Percentiles rank a stretch among this genome's conserved stretches.
Evolutionary conservation across 257 asterid species (phyloP).

Genomic region (Prunella vulgaris): DNA sequence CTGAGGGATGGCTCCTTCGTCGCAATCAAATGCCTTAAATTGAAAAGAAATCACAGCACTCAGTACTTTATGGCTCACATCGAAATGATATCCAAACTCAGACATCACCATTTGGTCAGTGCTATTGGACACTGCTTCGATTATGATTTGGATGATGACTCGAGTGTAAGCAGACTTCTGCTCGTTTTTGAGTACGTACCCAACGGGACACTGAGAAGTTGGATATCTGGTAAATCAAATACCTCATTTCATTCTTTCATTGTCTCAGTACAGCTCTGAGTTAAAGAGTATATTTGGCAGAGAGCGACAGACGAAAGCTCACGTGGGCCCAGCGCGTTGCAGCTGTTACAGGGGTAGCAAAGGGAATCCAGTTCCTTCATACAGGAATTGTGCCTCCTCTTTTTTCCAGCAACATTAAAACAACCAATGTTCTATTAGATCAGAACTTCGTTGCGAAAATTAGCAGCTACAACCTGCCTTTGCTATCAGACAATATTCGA

Average conservation of each 20-base stretch:
- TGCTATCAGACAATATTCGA: constrained; percentile 47
- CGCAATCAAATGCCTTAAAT: constrained; percentile 62
- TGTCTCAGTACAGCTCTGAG: background rate
- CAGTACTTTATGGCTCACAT: constrained; percentile 70
- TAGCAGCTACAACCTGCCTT: constrained; percentile 66
- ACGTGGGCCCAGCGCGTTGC: constrained; percentile 81
- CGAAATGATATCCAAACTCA: constrained; percentile 71
- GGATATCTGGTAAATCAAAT: constrained; percentile 64
- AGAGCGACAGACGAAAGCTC: constrained; percentile 47
- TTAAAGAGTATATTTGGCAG: constrained; percentile 34
- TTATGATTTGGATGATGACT: constrained; percentile 79
- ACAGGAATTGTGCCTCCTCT: constrained; percentile 77
- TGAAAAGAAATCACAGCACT: constrained; percentile 51
- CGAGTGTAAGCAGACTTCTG: constrained; percentile 71
- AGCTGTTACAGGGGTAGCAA: constrained; percentile 84
- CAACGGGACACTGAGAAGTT: constrained; percentile 76
- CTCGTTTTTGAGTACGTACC: constrained; percentile 79
- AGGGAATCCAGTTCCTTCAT: constrained; percentile 89
- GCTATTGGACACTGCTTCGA: constrained; percentile 96
- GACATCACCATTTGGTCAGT: constrained; percentile 78
- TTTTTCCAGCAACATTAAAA: constrained; percentile 56
- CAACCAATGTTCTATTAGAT: constrained; percentile 68
- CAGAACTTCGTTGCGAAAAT: constrained; percentile 69
- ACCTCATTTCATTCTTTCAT: background rate
- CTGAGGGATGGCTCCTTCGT: constrained; percentile 62